Percentiles rank a stretch among this genome's conserved stretches.
These are phyloP conservation scores for Rhodotorula paludigena DNA, from an alignment of 768 basidiomycete genomes.

Conservation along the genomic window DNA sequence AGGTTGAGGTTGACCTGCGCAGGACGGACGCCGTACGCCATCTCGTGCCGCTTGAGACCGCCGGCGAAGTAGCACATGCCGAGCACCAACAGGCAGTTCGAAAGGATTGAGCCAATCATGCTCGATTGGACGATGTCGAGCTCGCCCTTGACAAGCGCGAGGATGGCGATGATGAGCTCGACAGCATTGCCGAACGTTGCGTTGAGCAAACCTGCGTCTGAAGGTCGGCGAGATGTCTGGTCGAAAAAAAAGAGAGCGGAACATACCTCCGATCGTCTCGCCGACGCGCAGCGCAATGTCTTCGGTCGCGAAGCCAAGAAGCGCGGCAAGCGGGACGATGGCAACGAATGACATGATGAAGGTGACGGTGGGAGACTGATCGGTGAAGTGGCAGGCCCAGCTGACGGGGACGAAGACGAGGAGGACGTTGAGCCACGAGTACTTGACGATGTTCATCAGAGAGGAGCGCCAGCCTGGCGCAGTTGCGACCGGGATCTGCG, in stretches of 20 bases:
- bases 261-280: constrained; percentile 44
- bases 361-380: constrained; percentile 28
- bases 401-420: constrained; percentile 39
- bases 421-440: constrained; percentile 41
- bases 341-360: constrained; percentile 67
- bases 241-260: constrained; percentile 38
- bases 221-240: constrained; percentile 9
- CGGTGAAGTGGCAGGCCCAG: constrained; percentile 34
- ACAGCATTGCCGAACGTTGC: constrained; percentile 54
- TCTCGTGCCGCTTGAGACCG: constrained; percentile 40
- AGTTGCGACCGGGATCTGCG: constrained; percentile 4
- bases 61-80: constrained; percentile 5
- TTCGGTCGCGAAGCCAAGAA: constrained; percentile 79
- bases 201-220: constrained; percentile 56
- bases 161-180: constrained; percentile 54
- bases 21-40: constrained; percentile 37
- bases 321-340: constrained; percentile 77
- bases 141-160: constrained; percentile 69
- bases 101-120: constrained; percentile 73
- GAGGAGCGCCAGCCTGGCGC: constrained; percentile 22
- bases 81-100: constrained; percentile 54
- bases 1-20: constrained; percentile 43
- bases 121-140: constrained; percentile 69
- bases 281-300: constrained; percentile 76
- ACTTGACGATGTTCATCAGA: constrained; percentile 25